Evolutionary conservation across 2,329 filamentous ascomycete genomes (phyloP), one percentile per base, ranked within the genome.

Genomic region (Gnomoniopsis sp.): DNA sequence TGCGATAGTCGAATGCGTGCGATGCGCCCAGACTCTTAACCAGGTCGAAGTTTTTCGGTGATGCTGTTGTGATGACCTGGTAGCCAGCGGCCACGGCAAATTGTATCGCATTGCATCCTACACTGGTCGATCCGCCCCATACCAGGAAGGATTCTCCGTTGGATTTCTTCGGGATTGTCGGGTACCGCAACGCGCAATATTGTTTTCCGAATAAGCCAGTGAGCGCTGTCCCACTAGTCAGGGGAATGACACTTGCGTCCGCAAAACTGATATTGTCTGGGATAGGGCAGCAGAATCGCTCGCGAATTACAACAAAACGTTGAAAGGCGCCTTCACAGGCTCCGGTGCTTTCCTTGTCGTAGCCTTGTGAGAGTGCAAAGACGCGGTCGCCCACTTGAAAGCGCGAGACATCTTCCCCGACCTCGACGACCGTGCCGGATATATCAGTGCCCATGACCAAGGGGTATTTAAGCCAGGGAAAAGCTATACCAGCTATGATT

Each of bases 121-220:
- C 76, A 48, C 70, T 73, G 8, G 73, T 72, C 2, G 77, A 74
- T 3, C 78, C 81, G 36, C 79, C 79, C 75, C 76, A 81, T 19
- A 82, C 66, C n/a, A 82, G 65, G 0, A 79, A 12, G 22, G 68
- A 23, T 38, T 22, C 22, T 22, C 38, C 38, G 26, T 51, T 59
- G 11, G 46, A 57, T 49, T 38, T 54, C 38, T 46, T 30, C 15
- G 21, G 44, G 17, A 55, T 6, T 10, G 53, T 62, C 0, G 67
- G 67, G n/a, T 62, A 59, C 21, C 17, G 58, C 8, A 69, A 53
- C 0, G 57, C 65, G 12, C 70, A 59, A 11, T 54, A 61, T 44
- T 66, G 64, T 10, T 64, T 57, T 38, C 61, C 59, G 44, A 68
- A 70, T 4, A 71, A 54, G 1, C 63, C 67, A 19, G 51, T 61